Base-by-base conservation (phyloP, 768 basidiomycete species). In the Boletus speciosus region DNA sequence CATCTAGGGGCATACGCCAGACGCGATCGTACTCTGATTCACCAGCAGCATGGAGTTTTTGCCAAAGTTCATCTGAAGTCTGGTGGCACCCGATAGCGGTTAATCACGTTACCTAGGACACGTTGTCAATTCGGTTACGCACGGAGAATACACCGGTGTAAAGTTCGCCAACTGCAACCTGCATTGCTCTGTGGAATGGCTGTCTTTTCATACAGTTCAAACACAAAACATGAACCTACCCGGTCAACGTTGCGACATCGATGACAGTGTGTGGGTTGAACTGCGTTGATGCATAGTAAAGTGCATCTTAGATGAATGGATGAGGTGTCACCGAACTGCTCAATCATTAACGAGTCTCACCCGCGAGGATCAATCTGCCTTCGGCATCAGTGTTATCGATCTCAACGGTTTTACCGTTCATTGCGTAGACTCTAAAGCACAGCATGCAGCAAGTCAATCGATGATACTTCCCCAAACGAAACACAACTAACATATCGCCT, bases 1-100 rank as follows among this genome's bases (percentile, higher is more conserved):
- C 89, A 61, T 90, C 86, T 49, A 95, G 81, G 10, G 92, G 92
- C 85, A 94, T 83, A 27, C 92, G 82, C 92, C 92, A 94, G 78
- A 95, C 85, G 50, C 84, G 83, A 70, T 93, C 90, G 63, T 87
- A 81, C 62, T 91, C 88, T 14, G 72, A 70, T 72, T 85, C 81
- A 11, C 89, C 90, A 3, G 92, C 90, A 3, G 66, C 74, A 56
- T 82, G 74, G 11, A 95, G 79, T 50, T 80, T 74, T 36, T 79
- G 63, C 89, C 90, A 94, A 19, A 95, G 83, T 23, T 76, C 71
- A 58, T 90, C 86, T 3, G 88, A 88, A 14, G 81, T 85, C 87
- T 89, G 52, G 25, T 23, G 21, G 15, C 4, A 7, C 1, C 36
- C 15, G 2, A 41, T 14, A 38, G 9, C n/a, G 3, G 2, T 58